Evolutionary conservation across 2,329 filamentous ascomycete genomes (phyloP).

Genomic region (Penicillium sp.): DNA sequence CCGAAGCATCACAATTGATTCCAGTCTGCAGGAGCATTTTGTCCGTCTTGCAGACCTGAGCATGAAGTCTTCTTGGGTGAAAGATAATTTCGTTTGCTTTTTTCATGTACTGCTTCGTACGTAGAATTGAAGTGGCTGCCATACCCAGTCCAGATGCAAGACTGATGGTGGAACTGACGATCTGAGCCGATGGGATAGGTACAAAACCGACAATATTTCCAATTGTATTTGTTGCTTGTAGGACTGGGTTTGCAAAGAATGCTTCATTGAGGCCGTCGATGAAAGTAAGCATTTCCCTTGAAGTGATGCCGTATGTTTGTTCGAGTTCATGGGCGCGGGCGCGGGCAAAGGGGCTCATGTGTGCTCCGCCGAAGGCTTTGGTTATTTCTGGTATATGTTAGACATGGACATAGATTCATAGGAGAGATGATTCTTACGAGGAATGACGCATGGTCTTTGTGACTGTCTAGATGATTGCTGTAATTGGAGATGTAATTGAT

Average conservation of each 20-base stretch:
- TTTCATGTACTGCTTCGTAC: conserved; percentile 29
- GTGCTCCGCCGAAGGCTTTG: conserved; percentile 4
- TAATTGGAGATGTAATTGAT: not conserved
- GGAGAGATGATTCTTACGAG: not conserved
- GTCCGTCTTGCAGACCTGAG: conserved; percentile 25
- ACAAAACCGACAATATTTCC: conserved; percentile 18
- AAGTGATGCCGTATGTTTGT: conserved; percentile 1
- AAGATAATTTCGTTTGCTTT: conserved; percentile 34
- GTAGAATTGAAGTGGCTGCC: conserved; percentile 18
- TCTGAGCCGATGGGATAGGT: conserved; percentile 20
- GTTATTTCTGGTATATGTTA: conserved; percentile 6
- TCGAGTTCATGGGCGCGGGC: conserved; percentile 11
- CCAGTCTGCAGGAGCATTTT: conserved; percentile 16
- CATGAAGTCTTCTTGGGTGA: conserved; percentile 32
- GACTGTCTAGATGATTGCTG: not conserved
- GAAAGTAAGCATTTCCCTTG: conserved; percentile 27
- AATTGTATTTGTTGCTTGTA: not conserved
- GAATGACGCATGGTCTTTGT: conserved; percentile 2
- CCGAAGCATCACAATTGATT: not conserved
- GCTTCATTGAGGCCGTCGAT: conserved; percentile 48
- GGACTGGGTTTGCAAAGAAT: conserved; percentile 52
- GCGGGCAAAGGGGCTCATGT: conserved; percentile 15
- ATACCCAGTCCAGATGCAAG: conserved; percentile 11
- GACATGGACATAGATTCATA: not conserved
- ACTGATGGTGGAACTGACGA: conserved; percentile 17